Evolutionary conservation across 2,329 filamentous ascomycete species (phyloP).

Genomic region (Cordyceps pruinosa): DNA sequence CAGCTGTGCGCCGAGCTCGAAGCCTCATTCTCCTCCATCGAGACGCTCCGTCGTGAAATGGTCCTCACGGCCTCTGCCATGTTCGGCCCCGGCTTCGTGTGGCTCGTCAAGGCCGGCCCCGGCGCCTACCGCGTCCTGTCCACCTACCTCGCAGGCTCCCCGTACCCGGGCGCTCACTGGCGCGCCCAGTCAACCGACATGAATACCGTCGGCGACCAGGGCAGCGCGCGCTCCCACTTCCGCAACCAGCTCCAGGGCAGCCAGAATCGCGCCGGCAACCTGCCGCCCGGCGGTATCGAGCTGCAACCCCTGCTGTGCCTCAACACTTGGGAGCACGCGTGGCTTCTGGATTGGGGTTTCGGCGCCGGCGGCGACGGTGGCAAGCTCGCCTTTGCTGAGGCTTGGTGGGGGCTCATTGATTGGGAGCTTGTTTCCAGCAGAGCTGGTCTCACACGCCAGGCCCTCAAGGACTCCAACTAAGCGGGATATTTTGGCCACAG

Average conservation of each 20-base stretch:
- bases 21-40: conserved; percentile 70
- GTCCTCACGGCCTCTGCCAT: conserved; percentile 75
- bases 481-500: too few species aligned
- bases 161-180: conserved; percentile 79
- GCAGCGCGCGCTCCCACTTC: conserved; percentile 32
- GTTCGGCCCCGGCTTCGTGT: conserved; percentile 97
- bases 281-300: conserved; percentile 60
- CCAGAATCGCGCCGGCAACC: conserved; percentile 23
- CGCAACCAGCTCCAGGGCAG: conserved; percentile 29
- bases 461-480: conserved; percentile 23
- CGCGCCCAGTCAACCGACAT: conserved; percentile 63
- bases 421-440: conserved; percentile 64
- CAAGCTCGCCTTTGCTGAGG: conserved; percentile 67
- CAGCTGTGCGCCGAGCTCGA: conserved; percentile 54
- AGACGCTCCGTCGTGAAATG: conserved; percentile 75
- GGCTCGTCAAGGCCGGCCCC: conserved; percentile 64
- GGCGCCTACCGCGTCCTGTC: conserved; percentile 61
- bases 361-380: conserved; percentile 53
- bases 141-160: conserved; percentile 88
- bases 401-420: conserved; percentile 84
- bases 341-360: conserved; percentile 71
- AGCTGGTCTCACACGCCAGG: conserved; percentile 27
- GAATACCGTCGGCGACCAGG: conserved; percentile 50
- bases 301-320: conserved; percentile 77
- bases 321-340: conserved; percentile 95